Conservation (phyloP, 2,329 filamentous ascomycete genomes). For the Seiridium cupressi region DNA sequence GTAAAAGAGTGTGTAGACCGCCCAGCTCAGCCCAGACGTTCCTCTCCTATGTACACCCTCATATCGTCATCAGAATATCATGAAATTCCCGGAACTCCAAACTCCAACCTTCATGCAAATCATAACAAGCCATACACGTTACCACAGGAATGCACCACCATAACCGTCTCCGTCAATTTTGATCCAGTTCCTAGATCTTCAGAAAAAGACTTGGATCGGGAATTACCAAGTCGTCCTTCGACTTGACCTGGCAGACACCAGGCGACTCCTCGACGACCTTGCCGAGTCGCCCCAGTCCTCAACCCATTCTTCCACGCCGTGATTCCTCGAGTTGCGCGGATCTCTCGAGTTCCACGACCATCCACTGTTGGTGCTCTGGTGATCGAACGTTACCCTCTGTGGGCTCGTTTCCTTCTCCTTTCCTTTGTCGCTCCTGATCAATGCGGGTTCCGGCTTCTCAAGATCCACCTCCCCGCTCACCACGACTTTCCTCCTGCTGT, state of each 20-base stretch:
- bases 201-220: too few species aligned
- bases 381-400: not conserved
- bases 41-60: not conserved
- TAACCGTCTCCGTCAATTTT: not conserved
- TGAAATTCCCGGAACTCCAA: not conserved
- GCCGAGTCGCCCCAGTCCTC: slow-evolving; percentile 2
- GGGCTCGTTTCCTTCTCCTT: not conserved
- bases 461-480: not conserved
- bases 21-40: too few species aligned
- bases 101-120: not conserved
- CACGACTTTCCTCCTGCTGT: not conserved
- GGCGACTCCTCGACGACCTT: not conserved
- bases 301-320: not conserved
- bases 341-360: slow-evolving; percentile 3
- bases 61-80: too few species aligned
- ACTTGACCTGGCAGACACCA: not conserved
- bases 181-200: not conserved
- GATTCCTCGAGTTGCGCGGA: not conserved
- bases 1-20: not conserved
- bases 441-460: not conserved
- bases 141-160: not conserved
- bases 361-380: not conserved
- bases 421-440: not conserved
- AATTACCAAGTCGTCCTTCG: slow-evolving; percentile 2
- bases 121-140: not conserved